A percentile compares a stretch with the other conserved stretches of the same genome.
Evolutionary conservation across 2,329 filamentous ascomycete species (phyloP).

Genomic region (Sclerotinia trifoliorum): DNA sequence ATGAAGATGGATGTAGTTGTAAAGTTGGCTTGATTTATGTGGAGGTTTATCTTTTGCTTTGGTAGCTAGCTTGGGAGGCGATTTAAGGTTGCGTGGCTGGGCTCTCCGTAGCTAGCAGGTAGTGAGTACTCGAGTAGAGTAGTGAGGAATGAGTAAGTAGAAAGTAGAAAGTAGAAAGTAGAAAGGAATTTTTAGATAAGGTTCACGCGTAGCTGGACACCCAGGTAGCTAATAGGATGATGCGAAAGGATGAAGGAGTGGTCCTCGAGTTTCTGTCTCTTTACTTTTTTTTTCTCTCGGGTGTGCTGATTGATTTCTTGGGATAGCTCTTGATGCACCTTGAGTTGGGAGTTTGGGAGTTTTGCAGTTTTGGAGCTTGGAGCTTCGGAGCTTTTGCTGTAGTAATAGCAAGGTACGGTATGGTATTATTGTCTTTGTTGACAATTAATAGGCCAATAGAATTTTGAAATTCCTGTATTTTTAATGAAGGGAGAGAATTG

Average conservation of each 20-base stretch:
- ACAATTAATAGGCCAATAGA: neutral
- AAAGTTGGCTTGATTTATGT: conserved; percentile 7
- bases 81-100: neutral
- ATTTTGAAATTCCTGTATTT: neutral
- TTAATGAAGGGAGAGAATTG: conserved; percentile 6
- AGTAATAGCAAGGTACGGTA: neutral
- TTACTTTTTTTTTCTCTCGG: neutral
- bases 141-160: neutral
- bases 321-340: neutral
- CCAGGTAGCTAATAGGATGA: neutral
- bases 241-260: conserved; percentile 4
- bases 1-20: neutral
- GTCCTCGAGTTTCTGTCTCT: neutral
- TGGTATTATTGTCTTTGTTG: neutral
- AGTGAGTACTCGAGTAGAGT: neutral
- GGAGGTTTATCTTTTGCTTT: conserved; percentile 3
- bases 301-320: neutral
- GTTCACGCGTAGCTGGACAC: neutral
- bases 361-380: too few relatives aligned
- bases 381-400: neutral
- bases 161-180: neutral
- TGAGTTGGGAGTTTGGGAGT: neutral
- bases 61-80: conserved; percentile 10
- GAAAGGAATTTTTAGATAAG: too few relatives aligned
- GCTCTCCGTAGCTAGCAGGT: neutral